phyloP scores from a whole-genome alignment of 2,329 filamentous ascomycete species.

The Colletotrichum melonis region DNA sequence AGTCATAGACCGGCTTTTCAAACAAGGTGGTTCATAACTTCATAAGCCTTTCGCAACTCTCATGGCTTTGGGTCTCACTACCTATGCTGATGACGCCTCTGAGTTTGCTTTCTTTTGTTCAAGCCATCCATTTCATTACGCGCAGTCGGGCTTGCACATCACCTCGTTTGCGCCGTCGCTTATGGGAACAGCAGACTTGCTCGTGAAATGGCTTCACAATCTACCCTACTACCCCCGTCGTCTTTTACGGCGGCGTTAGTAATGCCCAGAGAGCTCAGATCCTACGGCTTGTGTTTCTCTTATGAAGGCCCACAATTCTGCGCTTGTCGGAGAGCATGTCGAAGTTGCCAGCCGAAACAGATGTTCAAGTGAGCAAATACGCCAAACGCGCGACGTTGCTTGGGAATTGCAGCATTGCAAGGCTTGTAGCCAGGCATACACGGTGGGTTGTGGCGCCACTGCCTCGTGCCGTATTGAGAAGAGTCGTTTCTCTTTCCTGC shows the following conservation, averaged over 20 bases:
- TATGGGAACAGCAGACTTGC: not conserved
- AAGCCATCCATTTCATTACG: not conserved
- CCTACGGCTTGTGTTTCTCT: not conserved
- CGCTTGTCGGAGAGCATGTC: not conserved
- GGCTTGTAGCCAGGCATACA: too few relatives aligned
- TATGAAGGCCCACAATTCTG: not conserved
- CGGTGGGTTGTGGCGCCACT: too few relatives aligned
- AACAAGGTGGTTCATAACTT: too few relatives aligned
- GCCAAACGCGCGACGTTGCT: not conserved
- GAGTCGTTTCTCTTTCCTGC: not conserved
- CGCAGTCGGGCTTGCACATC: too few relatives aligned
- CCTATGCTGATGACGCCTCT: not conserved
- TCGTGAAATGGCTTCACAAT: not conserved
- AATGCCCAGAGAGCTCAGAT: not conserved
- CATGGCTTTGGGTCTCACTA: not conserved
- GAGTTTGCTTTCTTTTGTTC: not conserved
- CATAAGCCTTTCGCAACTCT: not conserved
- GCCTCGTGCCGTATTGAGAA: not conserved
- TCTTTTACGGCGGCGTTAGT: not conserved
- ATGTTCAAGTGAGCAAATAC: not conserved
- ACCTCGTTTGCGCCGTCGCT: not conserved
- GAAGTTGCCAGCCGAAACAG: not conserved
- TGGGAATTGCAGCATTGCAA: not conserved
- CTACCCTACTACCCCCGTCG: not conserved
- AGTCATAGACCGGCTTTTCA: too few relatives aligned